Evolutionary conservation across 768 basidiomycete species (phyloP).

Genomic region (Boletus rex-veris): DNA sequence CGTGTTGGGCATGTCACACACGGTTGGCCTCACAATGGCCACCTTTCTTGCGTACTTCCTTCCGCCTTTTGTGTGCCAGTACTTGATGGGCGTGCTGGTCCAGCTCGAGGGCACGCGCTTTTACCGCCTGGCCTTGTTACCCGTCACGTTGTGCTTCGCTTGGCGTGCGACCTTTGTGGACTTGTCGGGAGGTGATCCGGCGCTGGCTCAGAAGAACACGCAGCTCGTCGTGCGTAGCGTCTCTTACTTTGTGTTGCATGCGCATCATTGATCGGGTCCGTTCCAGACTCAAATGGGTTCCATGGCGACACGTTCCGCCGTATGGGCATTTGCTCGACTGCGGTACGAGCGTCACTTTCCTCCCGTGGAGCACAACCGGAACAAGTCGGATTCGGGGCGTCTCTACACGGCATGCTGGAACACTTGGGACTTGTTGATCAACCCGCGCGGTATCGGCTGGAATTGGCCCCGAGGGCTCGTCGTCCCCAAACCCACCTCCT

Average conservation of each 20-base stretch:
- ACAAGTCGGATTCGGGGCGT: neutral
- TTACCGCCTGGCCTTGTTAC: conserved; percentile 48
- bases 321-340: conserved; percentile 20
- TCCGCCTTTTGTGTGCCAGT: conserved; percentile 46
- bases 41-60: conserved; percentile 36
- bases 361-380: neutral
- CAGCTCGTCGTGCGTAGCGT: conserved; percentile 18
- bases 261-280: neutral
- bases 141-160: conserved; percentile 41
- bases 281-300: conserved; percentile 16
- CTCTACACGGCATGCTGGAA: conserved; percentile 24
- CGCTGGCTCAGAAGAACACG: conserved; percentile 13
- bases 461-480: conserved; percentile 22
- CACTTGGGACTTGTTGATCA: conserved; percentile 25
- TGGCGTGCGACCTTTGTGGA: conserved; percentile 38
- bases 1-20: conserved; percentile 5
- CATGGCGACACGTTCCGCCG: conserved; percentile 11
- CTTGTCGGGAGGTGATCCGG: conserved; percentile 17
- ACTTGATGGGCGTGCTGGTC: conserved; percentile 52
- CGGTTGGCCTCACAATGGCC: conserved; percentile 8
- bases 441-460: conserved; percentile 28
- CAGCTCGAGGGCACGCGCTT: conserved; percentile 39
- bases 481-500: conserved; percentile 9
- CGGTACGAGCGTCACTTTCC: conserved; percentile 12
- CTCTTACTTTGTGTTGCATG: neutral